phyloP scores from a whole-genome alignment of 177 flowering plant genomes.

The Vitis hybrid region DNA sequence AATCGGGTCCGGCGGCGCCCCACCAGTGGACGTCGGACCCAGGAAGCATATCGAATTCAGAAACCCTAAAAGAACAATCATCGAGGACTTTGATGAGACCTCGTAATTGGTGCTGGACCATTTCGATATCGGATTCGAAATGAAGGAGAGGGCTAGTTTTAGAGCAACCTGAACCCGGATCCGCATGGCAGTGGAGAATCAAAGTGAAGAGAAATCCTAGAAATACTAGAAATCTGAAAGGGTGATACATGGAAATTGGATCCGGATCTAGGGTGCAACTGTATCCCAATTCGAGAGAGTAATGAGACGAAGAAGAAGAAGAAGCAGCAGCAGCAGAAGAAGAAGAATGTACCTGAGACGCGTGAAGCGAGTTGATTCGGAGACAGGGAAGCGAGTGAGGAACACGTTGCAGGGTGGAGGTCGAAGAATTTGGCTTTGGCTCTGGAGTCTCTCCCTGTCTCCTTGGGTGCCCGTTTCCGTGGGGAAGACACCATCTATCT shows the following conservation, averaged over 20 bases:
- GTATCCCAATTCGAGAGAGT: too few relatives aligned
- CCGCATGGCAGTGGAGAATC: slow-evolving; percentile 21
- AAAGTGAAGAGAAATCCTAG: slow-evolving; percentile 23
- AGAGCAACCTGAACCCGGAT: slow-evolving; percentile 32
- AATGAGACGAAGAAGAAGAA: too few relatives aligned
- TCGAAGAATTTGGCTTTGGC: too few relatives aligned
- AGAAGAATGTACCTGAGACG: too few relatives aligned
- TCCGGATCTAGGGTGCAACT: slow-evolving; percentile 10
- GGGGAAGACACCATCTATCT: too few relatives aligned
- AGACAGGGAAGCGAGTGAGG: too few relatives aligned
- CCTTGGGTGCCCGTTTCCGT: too few relatives aligned
- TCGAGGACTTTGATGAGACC: slow-evolving; percentile 59
- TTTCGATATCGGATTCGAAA: slow-evolving; percentile 59
- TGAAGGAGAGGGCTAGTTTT: slow-evolving; percentile 37
- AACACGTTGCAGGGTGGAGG: too few relatives aligned
- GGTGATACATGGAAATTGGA: slow-evolving; percentile 24
- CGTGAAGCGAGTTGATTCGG: too few relatives aligned
- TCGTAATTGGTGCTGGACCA: slow-evolving; percentile 86
- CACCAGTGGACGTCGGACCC: slow-evolving; percentile 88
- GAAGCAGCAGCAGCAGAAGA: too few relatives aligned
- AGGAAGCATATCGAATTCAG: slow-evolving; percentile 78
- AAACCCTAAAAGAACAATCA: slow-evolving; percentile 80
- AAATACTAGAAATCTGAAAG: slow-evolving; percentile 18
- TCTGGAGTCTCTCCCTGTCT: too few relatives aligned
- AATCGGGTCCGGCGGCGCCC: slow-evolving; percentile 65